Conservation (phyloP, 2,329 filamentous ascomycete genomes). For the Arthrobotrys pseudoclavata region DNA sequence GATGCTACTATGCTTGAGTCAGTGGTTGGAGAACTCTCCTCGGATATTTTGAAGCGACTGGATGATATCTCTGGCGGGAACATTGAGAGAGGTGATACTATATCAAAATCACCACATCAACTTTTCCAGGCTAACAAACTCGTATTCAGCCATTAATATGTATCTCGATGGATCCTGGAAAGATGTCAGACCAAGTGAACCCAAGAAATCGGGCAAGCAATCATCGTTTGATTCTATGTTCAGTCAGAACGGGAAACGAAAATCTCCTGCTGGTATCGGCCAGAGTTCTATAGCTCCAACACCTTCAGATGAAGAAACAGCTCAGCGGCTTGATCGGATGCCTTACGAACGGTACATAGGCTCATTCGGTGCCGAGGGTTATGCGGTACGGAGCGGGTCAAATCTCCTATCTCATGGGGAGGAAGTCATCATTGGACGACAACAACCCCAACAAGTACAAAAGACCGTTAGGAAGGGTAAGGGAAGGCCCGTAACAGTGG, state of each 20-base stretch:
- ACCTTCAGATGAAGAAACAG: constrained; percentile 61
- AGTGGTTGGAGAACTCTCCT: constrained; percentile 73
- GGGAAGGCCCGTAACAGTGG: constrained; percentile 64
- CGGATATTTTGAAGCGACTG: constrained; percentile 70
- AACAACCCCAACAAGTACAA: constrained; percentile 74
- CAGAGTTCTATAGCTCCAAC: constrained; percentile 37
- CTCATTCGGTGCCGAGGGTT: constrained; percentile 89
- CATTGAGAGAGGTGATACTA: constrained; percentile 71
- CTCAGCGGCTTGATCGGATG: constrained; percentile 65
- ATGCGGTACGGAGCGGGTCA: constrained; percentile 87
- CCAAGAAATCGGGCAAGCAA: constrained; percentile 72
- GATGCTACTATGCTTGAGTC: constrained; percentile 73
- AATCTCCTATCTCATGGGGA: constrained; percentile 85
- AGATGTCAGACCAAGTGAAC: constrained; percentile 68
- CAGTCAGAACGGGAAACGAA: constrained; percentile 72
- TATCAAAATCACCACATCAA: background rate
- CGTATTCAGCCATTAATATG: constrained; percentile 64
- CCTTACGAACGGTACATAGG: constrained; percentile 82
- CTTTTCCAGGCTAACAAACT: constrained; percentile 12
- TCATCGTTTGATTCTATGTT: constrained; percentile 75
- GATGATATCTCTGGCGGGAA: constrained; percentile 72
- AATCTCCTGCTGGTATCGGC: constrained; percentile 28
- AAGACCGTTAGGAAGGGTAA: constrained; percentile 65
- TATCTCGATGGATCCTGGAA: constrained; percentile 79
- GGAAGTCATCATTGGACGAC: constrained; percentile 85